phyloP scores from a whole-genome alignment of 495 filamentous ascomycete genomes.

The Lepraria neglecta region DNA sequence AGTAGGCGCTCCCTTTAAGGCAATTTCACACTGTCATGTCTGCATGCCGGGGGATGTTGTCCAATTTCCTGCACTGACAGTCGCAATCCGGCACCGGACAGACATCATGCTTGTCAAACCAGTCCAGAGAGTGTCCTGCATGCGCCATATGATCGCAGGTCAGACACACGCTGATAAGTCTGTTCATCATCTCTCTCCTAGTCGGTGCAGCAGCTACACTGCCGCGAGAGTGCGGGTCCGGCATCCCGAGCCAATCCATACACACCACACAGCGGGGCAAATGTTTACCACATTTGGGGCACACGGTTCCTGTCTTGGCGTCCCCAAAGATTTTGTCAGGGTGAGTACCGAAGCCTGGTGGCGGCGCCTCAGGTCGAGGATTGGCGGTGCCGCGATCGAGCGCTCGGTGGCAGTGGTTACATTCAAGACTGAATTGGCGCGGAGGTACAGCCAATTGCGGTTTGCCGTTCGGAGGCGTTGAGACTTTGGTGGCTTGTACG shows the following conservation, averaged over 20 bases:
- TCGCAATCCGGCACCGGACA: conserved; percentile 87
- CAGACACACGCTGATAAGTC: conserved; percentile 73
- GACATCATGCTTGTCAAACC: conserved; percentile 74
- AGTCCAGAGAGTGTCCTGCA: conserved; percentile 76
- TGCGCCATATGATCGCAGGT: conserved; percentile 87
- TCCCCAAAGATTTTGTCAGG: conserved; percentile 24
- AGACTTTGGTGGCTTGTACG: conserved; percentile 53
- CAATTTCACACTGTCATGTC: no score
- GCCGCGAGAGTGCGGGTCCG: conserved; percentile 58
- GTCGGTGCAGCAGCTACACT: conserved; percentile 40
- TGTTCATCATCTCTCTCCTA: conserved; percentile 24
- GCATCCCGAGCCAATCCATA: conserved; percentile 73
- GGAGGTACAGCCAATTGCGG: conserved; percentile 59
- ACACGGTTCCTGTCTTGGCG: conserved; percentile 47
- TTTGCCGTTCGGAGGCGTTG: conserved; percentile 48
- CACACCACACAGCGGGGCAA: conserved; percentile 88
- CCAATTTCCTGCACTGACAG: conserved; percentile 59
- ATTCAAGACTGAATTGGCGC: conserved; percentile 74
- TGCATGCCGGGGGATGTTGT: neutral
- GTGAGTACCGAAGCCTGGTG: conserved; percentile 35
- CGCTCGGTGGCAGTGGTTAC: conserved; percentile 68
- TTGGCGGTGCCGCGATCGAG: conserved; percentile 28
- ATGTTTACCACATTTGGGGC: conserved; percentile 78
- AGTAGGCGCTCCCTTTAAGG: no score
- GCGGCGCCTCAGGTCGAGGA: conserved; percentile 29